Percentiles rank a stretch among this genome's conserved stretches.
These are phyloP conservation scores for Claviceps digitariae DNA, from an alignment of 2,329 filamentous ascomycete genomes.

Conservation along the genomic window DNA sequence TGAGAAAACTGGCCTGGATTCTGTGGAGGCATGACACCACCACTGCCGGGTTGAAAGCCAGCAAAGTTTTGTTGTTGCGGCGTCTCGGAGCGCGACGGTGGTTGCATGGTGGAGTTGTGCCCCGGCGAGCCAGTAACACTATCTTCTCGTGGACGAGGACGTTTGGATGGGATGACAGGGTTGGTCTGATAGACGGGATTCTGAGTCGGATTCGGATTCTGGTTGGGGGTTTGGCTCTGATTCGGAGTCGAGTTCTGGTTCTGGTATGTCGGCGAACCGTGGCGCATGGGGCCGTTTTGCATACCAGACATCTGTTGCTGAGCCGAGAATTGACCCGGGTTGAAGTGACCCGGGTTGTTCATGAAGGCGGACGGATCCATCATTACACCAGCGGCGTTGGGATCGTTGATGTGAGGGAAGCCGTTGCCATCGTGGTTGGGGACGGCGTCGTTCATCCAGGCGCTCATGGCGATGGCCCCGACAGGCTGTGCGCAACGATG, in stretches of 20 bases:
- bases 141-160: conserved; percentile 69
- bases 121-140: conserved; percentile 71
- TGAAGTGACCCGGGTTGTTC: conserved; percentile 46
- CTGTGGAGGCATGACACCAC: conserved; percentile 45
- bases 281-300: conserved; percentile 75
- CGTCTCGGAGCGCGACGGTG: conserved; percentile 81
- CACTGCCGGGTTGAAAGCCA: conserved; percentile 54
- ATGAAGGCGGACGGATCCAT: conserved; percentile 55
- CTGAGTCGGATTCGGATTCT: conserved; percentile 6
- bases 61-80: conserved; percentile 66
- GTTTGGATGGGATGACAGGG: conserved; percentile 79
- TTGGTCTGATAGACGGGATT: conserved; percentile 66
- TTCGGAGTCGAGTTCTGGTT: conserved; percentile 25
- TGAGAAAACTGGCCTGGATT: conserved; percentile 64
- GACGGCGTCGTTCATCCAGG: conserved; percentile 60
- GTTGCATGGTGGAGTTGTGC: conserved; percentile 58
- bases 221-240: not conserved
- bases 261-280: conserved; percentile 63
- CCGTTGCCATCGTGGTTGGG: conserved; percentile 58
- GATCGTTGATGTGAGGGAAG: conserved; percentile 51
- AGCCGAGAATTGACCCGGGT: conserved; percentile 44
- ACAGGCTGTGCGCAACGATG: conserved; percentile 29
- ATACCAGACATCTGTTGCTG: conserved; percentile 44
- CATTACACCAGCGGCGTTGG: conserved; percentile 42
- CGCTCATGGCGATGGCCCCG: conserved; percentile 47